Conservation (phyloP, 495 filamentous ascomycete genomes). For the Penicillium subrubescens region DNA sequence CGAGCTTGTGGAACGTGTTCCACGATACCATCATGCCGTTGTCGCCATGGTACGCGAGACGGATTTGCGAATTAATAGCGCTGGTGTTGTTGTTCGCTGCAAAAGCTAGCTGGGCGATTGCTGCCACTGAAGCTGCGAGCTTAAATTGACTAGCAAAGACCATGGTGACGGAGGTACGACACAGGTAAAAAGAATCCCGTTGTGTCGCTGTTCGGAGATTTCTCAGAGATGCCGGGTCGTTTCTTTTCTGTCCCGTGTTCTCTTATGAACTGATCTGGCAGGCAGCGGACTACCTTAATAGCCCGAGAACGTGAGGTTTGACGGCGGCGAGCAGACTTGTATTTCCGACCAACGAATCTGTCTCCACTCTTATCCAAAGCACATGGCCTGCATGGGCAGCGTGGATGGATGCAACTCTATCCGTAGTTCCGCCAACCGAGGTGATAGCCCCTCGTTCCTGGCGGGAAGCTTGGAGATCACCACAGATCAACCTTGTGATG, state of each 20-base stretch:
- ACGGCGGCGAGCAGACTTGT: background rate
- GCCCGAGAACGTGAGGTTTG: background rate
- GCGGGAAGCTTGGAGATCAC: background rate
- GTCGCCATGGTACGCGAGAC: constrained; percentile 25
- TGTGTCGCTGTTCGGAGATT: background rate
- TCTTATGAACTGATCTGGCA: background rate
- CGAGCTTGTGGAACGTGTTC: constrained; percentile 15
- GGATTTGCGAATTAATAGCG: constrained; percentile 18
- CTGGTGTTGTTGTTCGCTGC: background rate
- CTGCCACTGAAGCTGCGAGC: constrained; percentile 7
- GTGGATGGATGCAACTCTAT: constrained; percentile 7
- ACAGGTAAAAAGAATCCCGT: background rate
- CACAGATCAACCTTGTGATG: background rate
- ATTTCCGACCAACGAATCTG: background rate
- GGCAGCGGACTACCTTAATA: background rate
- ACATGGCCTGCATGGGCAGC: constrained; percentile 8
- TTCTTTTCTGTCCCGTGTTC: background rate
- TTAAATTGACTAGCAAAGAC: constrained; percentile 8
- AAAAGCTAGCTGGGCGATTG: constrained; percentile 7
- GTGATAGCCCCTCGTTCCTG: background rate
- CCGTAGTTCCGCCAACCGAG: background rate
- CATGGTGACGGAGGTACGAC: background rate
- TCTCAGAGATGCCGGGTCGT: background rate
- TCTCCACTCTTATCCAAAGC: background rate
- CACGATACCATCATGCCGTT: constrained; percentile 17